These are phyloP conservation scores for Combretum micranthum DNA, from an alignment of 345 rosid species.

Conservation along the genomic window DNA sequence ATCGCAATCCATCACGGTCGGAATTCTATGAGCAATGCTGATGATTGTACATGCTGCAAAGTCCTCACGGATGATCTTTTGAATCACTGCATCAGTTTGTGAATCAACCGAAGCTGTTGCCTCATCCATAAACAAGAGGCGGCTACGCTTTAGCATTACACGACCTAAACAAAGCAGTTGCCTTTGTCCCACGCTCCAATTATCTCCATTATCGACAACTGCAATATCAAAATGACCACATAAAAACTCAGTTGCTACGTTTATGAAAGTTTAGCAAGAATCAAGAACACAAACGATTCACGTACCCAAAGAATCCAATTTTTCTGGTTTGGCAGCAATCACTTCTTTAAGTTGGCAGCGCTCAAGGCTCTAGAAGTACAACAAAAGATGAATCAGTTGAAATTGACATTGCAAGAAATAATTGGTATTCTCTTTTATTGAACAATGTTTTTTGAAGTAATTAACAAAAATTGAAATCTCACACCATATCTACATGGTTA, in stretches of 20 bases:
- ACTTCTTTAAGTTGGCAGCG: constrained; percentile 87
- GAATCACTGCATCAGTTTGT: constrained; percentile 78
- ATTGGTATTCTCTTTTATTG: no score
- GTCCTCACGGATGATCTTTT: constrained; percentile 84
- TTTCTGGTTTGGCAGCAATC: constrained; percentile 66
- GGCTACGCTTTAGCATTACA: constrained; percentile 79
- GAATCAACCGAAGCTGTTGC: constrained; percentile 98
- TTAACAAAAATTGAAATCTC: no score
- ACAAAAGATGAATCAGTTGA: no score
- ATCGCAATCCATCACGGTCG: constrained; percentile 95
- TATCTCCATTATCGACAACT: constrained; percentile 94
- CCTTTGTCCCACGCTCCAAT: constrained; percentile 98
- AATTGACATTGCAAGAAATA: no score
- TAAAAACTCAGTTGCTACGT: not conserved
- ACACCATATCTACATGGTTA: no score
- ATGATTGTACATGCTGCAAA: constrained; percentile 74
- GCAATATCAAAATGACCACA: not conserved
- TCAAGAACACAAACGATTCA: not conserved
- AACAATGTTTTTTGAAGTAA: no score
- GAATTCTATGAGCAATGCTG: constrained; percentile 96
- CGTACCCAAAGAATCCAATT: constrained; percentile 70
- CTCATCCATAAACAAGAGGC: constrained; percentile 82
- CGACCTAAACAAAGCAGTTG: constrained; percentile 90
- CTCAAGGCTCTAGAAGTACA: constrained; percentile 53
- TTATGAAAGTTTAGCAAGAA: not conserved